Conservation (phyloP, 768 basidiomycete species). For the Tubosaeta brunneosetosa region DNA sequence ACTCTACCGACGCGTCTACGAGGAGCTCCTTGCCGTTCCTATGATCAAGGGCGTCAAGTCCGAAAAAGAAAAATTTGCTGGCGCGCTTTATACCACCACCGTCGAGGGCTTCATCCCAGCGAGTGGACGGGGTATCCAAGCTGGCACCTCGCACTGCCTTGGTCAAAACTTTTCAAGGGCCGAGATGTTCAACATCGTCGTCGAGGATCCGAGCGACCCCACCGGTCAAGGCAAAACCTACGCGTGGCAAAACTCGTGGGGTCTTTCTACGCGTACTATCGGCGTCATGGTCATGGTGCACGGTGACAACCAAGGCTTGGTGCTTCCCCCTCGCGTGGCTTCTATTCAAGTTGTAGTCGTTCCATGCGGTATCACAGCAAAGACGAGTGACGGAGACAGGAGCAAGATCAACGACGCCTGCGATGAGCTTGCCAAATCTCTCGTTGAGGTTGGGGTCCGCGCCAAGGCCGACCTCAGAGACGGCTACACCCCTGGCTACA, state of each 20-base stretch:
- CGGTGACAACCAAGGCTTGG: constrained; percentile 95
- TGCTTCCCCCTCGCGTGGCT: constrained; percentile 97
- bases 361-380: constrained; percentile 91
- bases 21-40: constrained; percentile 95
- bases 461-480: constrained; percentile 91
- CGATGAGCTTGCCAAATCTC: constrained; percentile 65
- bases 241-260: constrained; percentile 99
- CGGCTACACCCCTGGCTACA: constrained; percentile 96
- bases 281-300: constrained; percentile 99
- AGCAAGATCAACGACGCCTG: constrained; percentile 71
- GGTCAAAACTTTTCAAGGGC: constrained; percentile 97
- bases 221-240: constrained; percentile 64
- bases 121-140: constrained; percentile 96
- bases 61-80: constrained; percentile 99
- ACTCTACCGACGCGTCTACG: constrained; percentile 91
- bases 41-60: constrained; percentile 97
- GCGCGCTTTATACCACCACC: constrained; percentile 96
- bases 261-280: constrained; percentile 90
- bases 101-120: constrained; percentile 97
- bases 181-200: constrained; percentile 97
- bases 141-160: constrained; percentile 94
- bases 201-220: constrained; percentile 86
- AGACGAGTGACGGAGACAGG: constrained; percentile 65
- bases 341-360: constrained; percentile 86
- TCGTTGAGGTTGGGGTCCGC: constrained; percentile 71